These are phyloP conservation scores for Solanum chmielewskii DNA, from an alignment of 257 asterid genomes.

Conservation along the genomic window DNA sequence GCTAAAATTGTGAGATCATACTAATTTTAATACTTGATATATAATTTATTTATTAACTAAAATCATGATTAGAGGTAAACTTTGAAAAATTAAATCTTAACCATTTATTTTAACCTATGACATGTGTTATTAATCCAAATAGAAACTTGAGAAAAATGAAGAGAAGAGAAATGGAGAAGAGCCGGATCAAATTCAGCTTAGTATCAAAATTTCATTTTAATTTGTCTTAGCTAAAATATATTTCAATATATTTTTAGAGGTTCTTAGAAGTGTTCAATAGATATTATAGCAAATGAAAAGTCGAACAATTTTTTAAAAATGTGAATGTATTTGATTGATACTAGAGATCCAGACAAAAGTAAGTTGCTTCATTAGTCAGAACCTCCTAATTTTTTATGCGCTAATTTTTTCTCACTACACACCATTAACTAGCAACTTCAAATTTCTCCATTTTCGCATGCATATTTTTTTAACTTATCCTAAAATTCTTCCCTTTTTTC, in stretches of 20 bases:
- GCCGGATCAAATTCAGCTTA: not conserved
- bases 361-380: too few relatives aligned
- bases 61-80: too few relatives aligned
- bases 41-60: too few relatives aligned
- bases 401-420: not conserved
- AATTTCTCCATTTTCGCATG: not conserved
- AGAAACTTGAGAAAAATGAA: too few relatives aligned
- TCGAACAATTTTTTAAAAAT: not conserved
- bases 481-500: not conserved
- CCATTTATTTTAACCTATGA: too few relatives aligned
- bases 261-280: not conserved
- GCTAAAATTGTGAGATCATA: too few relatives aligned
- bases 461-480: not conserved
- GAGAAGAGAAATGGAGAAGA: too few relatives aligned
- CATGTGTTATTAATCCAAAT: too few relatives aligned
- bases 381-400: not conserved
- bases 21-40: too few relatives aligned
- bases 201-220: not conserved
- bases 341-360: accelerated
- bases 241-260: not conserved
- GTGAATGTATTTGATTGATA: not conserved
- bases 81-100: too few relatives aligned
- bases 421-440: too few relatives aligned
- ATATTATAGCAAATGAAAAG: not conserved
- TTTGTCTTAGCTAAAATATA: not conserved